A percentile compares a stretch with the other conserved stretches of the same genome.
These are phyloP conservation scores for Emiliania huxleyi DNA, from an alignment of 78 protist species.

Conservation along the genomic window DNA sequence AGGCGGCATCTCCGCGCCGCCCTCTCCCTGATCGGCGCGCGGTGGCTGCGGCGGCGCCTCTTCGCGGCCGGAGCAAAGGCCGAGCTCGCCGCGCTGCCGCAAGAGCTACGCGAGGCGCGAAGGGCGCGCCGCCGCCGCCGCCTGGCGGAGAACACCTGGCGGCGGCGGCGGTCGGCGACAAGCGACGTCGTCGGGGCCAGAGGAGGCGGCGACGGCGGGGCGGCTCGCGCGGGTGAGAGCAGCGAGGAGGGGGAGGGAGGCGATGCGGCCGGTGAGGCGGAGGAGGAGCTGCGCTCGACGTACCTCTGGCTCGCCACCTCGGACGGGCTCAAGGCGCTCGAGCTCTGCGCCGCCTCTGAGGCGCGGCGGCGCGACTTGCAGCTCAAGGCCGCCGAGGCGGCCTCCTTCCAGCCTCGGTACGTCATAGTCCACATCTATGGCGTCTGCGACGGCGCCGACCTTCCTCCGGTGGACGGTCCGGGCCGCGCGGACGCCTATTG, in stretches of 20 bases:
- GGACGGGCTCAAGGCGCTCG: neutral
- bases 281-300: neutral
- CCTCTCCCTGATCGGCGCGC: neutral
- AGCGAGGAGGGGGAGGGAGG: too few relatives aligned
- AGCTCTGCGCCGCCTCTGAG: neutral
- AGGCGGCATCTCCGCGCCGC: neutral
- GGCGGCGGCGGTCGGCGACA: neutral
- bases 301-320: neutral
- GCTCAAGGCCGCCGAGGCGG: neutral
- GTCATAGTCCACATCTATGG: neutral
- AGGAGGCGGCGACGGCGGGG: neutral
- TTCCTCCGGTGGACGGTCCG: neutral
- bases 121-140: too few relatives aligned
- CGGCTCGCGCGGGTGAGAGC: too few relatives aligned
- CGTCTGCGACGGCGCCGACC: neutral
- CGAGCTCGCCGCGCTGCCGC: too few relatives aligned
- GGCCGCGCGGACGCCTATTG: neutral
- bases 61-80: too few relatives aligned
- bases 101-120: neutral
- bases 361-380: neutral
- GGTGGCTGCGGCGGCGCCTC: neutral
- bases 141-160: too few relatives aligned
- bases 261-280: too few relatives aligned
- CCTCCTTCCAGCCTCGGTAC: neutral
- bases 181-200: neutral